A percentile compares a stretch with the other conserved stretches of the same genome.
Evolutionary conservation across 2,329 filamentous ascomycete species (phyloP).

Genomic region (Chrysoporthe puriensis): DNA sequence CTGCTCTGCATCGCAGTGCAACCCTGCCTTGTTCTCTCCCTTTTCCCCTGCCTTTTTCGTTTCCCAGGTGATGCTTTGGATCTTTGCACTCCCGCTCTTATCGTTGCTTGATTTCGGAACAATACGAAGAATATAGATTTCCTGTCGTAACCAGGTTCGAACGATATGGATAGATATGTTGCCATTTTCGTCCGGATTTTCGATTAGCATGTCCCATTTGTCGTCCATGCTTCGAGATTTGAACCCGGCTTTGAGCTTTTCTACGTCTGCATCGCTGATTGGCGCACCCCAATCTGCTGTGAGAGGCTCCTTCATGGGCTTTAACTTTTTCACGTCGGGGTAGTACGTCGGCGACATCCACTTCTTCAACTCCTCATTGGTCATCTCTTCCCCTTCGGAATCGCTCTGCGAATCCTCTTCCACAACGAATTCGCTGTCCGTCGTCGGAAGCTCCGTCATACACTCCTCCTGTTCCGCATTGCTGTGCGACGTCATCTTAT

Average conservation of each 20-base stretch:
- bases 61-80: constrained; percentile 31
- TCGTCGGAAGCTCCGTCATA: too few species aligned
- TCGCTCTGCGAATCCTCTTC: too few species aligned
- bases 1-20: constrained; percentile 32
- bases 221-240: constrained; percentile 32
- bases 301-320: too few species aligned
- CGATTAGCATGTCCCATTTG: constrained; percentile 32
- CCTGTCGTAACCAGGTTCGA: constrained; percentile 31
- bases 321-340: too few species aligned
- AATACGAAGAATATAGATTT: constrained; percentile 30
- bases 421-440: too few species aligned
- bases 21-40: neutral
- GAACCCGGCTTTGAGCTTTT: constrained; percentile 33
- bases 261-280: constrained; percentile 26
- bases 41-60: constrained; percentile 23
- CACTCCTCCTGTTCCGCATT: too few species aligned
- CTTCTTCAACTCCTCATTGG: too few species aligned
- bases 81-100: constrained; percentile 11
- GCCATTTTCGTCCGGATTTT: constrained; percentile 32
- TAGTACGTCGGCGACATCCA: too few species aligned
- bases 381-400: too few species aligned
- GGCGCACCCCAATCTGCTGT: too few species aligned
- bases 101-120: neutral
- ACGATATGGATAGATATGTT: constrained; percentile 32
- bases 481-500: too few species aligned